phyloP scores from a whole-genome alignment of 495 filamentous ascomycete genomes.

The Neurospora sp. region DNA sequence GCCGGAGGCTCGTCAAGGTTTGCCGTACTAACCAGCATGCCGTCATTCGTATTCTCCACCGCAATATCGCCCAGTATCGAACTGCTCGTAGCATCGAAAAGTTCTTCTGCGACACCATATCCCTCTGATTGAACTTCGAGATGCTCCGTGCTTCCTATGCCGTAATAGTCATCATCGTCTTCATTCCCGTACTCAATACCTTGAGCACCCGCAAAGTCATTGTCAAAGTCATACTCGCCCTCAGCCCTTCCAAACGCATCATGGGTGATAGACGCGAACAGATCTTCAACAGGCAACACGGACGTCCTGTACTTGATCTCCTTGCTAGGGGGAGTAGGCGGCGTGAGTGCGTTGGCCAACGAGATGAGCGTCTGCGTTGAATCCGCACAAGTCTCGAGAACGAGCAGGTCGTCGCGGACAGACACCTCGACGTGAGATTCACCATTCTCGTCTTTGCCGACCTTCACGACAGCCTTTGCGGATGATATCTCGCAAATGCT shows the following conservation, averaged over 20 bases:
- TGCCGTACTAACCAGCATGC: conserved; percentile 46
- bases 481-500: conserved; percentile 76
- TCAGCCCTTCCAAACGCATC: conserved; percentile 61
- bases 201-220: conserved; percentile 39
- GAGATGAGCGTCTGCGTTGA: conserved; percentile 88
- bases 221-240: conserved; percentile 46
- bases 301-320: conserved; percentile 80
- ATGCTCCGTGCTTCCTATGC: conserved; percentile 23
- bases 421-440: conserved; percentile 68
- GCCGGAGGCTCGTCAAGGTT: conserved; percentile 40
- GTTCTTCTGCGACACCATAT: conserved; percentile 20
- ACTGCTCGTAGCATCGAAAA: conserved; percentile 30
- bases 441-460: conserved; percentile 38
- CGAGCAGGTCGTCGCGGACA: conserved; percentile 70
- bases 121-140: conserved; percentile 31
- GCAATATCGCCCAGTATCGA: conserved; percentile 25
- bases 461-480: conserved; percentile 53
- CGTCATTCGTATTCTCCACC: conserved; percentile 44
- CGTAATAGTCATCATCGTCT: conserved; percentile 27
- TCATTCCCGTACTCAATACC: conserved; percentile 24
- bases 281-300: conserved; percentile 72
- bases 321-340: conserved; percentile 70
- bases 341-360: conserved; percentile 69
- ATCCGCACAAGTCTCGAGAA: conserved; percentile 92
- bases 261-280: conserved; percentile 81